phyloP scores from a whole-genome alignment of 2,329 filamentous ascomycete genomes.

The Colletotrichum sidae region DNA sequence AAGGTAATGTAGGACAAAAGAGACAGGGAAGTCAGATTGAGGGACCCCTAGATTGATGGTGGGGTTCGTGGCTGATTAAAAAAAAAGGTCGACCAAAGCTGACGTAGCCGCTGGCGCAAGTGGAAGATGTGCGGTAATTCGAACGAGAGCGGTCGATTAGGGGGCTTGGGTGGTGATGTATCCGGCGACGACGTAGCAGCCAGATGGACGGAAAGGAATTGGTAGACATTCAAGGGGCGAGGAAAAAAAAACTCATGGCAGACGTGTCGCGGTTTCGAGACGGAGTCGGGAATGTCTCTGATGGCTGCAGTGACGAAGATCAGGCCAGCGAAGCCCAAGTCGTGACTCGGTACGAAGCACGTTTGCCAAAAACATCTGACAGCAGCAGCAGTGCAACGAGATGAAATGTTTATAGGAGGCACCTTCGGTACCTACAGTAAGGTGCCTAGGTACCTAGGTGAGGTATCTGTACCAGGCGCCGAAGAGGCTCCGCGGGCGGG shows the following conservation, averaged over 20 bases:
- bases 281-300: slow-evolving; percentile 27
- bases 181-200: slow-evolving; percentile 22
- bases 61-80: neutral
- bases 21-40: neutral
- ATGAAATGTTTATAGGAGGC: too few species aligned
- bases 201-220: too few species aligned
- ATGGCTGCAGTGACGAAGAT: slow-evolving; percentile 10
- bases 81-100: too few species aligned
- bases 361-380: too few species aligned
- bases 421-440: too few species aligned
- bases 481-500: too few species aligned
- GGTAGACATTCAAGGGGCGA: too few species aligned
- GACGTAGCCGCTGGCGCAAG: too few species aligned
- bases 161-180: slow-evolving; percentile 4
- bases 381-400: too few species aligned
- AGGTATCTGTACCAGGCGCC: too few species aligned
- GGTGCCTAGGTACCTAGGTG: too few species aligned
- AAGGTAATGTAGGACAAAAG: too few species aligned
- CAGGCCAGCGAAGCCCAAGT: slow-evolving; percentile 9
- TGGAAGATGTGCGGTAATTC: neutral
- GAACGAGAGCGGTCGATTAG: slow-evolving; percentile 9
- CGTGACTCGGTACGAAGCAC: slow-evolving; percentile 9
- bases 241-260: neutral
- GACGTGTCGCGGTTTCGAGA: slow-evolving; percentile 7
- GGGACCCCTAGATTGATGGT: slow-evolving; percentile 1